Percentiles rank a stretch among this genome's conserved stretches.
Conservation (phyloP, 352 stramenopile species). For the Phytophthora tubulina region DNA sequence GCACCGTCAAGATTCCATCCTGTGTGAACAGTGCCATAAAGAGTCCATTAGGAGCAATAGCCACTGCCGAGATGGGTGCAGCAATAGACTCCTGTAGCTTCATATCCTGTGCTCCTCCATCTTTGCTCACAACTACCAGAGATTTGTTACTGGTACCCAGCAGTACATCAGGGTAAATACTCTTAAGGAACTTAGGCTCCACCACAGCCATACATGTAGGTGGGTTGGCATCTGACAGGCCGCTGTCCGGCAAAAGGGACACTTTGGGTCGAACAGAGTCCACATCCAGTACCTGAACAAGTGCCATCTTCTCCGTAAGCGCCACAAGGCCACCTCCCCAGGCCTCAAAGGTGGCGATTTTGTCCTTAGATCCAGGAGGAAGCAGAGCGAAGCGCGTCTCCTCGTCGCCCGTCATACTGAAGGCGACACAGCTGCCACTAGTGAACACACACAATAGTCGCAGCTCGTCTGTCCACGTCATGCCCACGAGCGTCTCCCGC, state of each 20-base stretch:
- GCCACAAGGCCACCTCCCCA: slow-evolving; percentile 82
- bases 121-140: slow-evolving; percentile 86
- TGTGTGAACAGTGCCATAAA: slow-evolving; percentile 97
- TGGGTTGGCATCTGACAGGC: slow-evolving; percentile 75
- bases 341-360: slow-evolving; percentile 79
- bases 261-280: slow-evolving; percentile 85
- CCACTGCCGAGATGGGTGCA: slow-evolving; percentile 93
- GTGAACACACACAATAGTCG: slow-evolving; percentile 84
- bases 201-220: slow-evolving; percentile 94
- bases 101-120: slow-evolving; percentile 77
- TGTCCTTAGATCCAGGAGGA: slow-evolving; percentile 69
- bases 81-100: slow-evolving; percentile 85
- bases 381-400: slow-evolving; percentile 81
- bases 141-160: slow-evolving; percentile 93
- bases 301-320: slow-evolving; percentile 84
- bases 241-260: slow-evolving; percentile 74
- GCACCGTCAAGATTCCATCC: slow-evolving; percentile 94
- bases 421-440: slow-evolving; percentile 74
- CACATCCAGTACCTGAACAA: slow-evolving; percentile 84
- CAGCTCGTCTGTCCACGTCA: slow-evolving; percentile 88
- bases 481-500: slow-evolving; percentile 70
- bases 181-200: slow-evolving; percentile 91
- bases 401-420: slow-evolving; percentile 74
- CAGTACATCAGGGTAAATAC: slow-evolving; percentile 93
- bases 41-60: slow-evolving; percentile 94